phyloP scores from a whole-genome alignment of 2,329 filamentous ascomycete species.

The Pyrenophora tritici-repentis region DNA sequence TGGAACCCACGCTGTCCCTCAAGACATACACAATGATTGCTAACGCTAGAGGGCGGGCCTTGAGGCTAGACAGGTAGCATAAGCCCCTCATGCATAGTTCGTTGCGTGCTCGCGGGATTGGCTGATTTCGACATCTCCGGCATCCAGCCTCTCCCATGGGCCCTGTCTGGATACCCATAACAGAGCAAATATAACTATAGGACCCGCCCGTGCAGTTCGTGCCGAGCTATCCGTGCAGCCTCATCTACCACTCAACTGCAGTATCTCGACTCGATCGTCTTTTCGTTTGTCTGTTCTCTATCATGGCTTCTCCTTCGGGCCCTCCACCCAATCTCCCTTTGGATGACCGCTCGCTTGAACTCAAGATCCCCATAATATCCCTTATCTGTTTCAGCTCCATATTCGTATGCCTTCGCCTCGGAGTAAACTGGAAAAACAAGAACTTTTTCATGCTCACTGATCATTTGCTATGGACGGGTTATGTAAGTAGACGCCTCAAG shows the following conservation, averaged over 20 bases:
- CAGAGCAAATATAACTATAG: slow-evolving; percentile 11
- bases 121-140: slow-evolving; percentile 4
- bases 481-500: slow-evolving; percentile 13
- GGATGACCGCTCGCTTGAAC: slow-evolving; percentile 28
- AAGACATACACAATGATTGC: not conserved
- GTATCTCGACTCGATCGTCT: not conserved
- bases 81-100: slow-evolving; percentile 5
- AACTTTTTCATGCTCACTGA: slow-evolving; percentile 32
- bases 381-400: slow-evolving; percentile 30
- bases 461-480: slow-evolving; percentile 32
- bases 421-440: slow-evolving; percentile 27
- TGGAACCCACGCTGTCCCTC: not conserved
- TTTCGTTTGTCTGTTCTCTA: slow-evolving; percentile 3
- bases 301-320: slow-evolving; percentile 20
- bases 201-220: not conserved
- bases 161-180: not conserved
- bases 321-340: slow-evolving; percentile 20
- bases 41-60: not conserved
- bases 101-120: not conserved
- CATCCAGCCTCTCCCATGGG: not conserved
- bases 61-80: not conserved
- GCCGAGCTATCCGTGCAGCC: not conserved
- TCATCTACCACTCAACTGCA: not conserved
- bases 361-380: slow-evolving; percentile 29
- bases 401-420: slow-evolving; percentile 27